Evolutionary conservation across 306 rosid species (phyloP), one percentile per base, ranked within the genome.

Genomic region (Bauhinia variegata): DNA sequence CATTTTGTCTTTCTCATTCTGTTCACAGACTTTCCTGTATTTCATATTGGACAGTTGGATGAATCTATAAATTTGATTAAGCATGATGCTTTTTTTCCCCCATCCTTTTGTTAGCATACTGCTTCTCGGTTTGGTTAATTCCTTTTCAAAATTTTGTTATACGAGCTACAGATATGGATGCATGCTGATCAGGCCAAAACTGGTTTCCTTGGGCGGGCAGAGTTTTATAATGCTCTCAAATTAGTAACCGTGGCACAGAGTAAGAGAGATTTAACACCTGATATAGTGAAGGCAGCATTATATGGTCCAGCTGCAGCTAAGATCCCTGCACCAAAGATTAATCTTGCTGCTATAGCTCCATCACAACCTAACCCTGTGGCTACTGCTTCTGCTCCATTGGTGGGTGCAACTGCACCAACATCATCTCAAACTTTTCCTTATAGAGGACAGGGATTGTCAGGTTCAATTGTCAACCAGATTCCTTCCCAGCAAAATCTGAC

Each of bases 161-260:
- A 11, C 72, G 74, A 55, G 54, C 43, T 71, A 23, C 87, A 92
- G 96, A 79, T 92, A 74, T 92, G 98, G 96, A 86, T 82, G 88
- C 68, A 86, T 75, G 98, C 98, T 47, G 96, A 92, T 86, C 96
- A 84, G 78, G 84, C 75, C 47, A 89, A 92, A 79, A 84, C 96
- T 63, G 93, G 91, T 71, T 89, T 89, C 78, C 96, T 92, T 57
- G 90, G 96, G 55, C 88, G 96, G 32, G 53, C 76, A 1, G 98
- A 89, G 72, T 92, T 92, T 80, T 92, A 70, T 70, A 92, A 92
- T 83, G 98, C 96, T 72, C 86, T 92, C 68, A 89, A 80, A 83
- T 88, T 92, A 65, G 96, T 89, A 13, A 92, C 98, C 41, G 98
- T 89, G 41, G 96, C 98, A 48, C 98, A 92, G 79, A 92, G 96